Evolutionary conservation across 352 stramenopile species (phyloP).

Genomic region (Pythium dissotocum): DNA sequence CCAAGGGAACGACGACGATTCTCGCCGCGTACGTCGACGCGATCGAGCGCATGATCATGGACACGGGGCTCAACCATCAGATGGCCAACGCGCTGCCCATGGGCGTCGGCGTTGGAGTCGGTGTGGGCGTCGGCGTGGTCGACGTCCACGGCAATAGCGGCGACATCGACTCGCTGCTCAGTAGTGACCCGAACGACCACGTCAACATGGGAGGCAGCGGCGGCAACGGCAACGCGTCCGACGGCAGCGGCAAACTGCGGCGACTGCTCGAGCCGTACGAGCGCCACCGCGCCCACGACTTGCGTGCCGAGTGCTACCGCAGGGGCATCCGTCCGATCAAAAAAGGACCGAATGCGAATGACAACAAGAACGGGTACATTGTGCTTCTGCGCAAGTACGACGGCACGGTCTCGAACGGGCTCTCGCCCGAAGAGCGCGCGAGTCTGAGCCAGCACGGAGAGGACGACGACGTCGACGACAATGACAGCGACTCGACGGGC

Average conservation of each 20-base stretch:
- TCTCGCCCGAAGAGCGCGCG: slow-evolving; percentile 18
- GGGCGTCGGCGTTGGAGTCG: slow-evolving; percentile 13
- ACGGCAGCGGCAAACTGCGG: slow-evolving; percentile 32
- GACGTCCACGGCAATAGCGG: slow-evolving; percentile 50
- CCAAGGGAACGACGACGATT: slow-evolving; percentile 24
- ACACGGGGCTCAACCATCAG: slow-evolving; percentile 22
- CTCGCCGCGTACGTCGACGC: slow-evolving; percentile 28
- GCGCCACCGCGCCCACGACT: slow-evolving; percentile 67
- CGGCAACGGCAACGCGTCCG: slow-evolving; percentile 1
- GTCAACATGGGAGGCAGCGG: slow-evolving; percentile 6
- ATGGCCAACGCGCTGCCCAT: slow-evolving; percentile 19
- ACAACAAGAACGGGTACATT: slow-evolving; percentile 86
- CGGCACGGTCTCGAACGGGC: slow-evolving; percentile 27
- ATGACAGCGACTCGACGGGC: slow-evolving; percentile 26
- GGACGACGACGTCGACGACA: slow-evolving; percentile 31
- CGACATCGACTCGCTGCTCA: slow-evolving; percentile 74
- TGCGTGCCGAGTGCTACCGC: slow-evolving; percentile 80
- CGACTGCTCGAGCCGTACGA: slow-evolving; percentile 72
- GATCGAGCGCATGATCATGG: slow-evolving; percentile 31
- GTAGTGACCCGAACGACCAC: slow-evolving; percentile 24
- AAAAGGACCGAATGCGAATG: slow-evolving; percentile 80
- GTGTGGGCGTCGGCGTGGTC: slow-evolving; percentile 19
- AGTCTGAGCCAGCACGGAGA: slow-evolving; percentile 26
- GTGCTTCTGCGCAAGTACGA: slow-evolving; percentile 66
- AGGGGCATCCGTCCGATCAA: slow-evolving; percentile 75